Conservation (phyloP, 805 yeast genomes). For the Pichia membranifaciens region DNA sequence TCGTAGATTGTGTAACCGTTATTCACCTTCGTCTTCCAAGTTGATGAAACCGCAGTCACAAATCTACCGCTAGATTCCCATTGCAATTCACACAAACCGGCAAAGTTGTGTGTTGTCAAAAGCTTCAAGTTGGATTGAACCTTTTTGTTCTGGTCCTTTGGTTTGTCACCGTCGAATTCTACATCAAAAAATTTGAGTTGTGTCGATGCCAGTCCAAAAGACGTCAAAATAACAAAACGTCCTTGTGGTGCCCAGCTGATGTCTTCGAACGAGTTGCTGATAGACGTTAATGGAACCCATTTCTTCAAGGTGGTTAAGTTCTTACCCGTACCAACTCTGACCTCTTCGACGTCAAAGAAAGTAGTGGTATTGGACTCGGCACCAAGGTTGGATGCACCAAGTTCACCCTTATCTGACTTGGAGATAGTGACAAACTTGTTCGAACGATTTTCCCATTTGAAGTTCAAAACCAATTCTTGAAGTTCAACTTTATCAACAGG, state of each 20-base stretch:
- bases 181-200: conserved; percentile 82
- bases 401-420: conserved; percentile 39
- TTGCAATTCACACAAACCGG: conserved; percentile 73
- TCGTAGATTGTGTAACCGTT: conserved; percentile 89
- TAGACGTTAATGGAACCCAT: conserved; percentile 46
- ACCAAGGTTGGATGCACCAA: conserved; percentile 49
- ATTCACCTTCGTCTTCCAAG: conserved; percentile 77
- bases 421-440: conserved; percentile 82
- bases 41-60: conserved; percentile 81
- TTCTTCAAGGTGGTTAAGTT: conserved; percentile 19
- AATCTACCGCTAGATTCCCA: conserved; percentile 98
- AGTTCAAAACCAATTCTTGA: conserved; percentile 78
- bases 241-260: conserved; percentile 91
- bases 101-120: conserved; percentile 57
- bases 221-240: conserved; percentile 61
- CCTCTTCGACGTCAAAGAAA: conserved; percentile 77
- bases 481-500: conserved; percentile 94
- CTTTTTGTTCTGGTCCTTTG: conserved; percentile 38
- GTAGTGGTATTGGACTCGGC: conserved; percentile 57
- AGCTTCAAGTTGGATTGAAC: conserved; percentile 54
- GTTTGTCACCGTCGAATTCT: conserved; percentile 66
- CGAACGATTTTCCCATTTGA: conserved; percentile 94
- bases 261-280: conserved; percentile 52
- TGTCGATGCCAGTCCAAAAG: conserved; percentile 38
- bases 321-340: conserved; percentile 34